phyloP scores from a whole-genome alignment of 129 eudicot genomes.

The Artemisia tridentata region DNA sequence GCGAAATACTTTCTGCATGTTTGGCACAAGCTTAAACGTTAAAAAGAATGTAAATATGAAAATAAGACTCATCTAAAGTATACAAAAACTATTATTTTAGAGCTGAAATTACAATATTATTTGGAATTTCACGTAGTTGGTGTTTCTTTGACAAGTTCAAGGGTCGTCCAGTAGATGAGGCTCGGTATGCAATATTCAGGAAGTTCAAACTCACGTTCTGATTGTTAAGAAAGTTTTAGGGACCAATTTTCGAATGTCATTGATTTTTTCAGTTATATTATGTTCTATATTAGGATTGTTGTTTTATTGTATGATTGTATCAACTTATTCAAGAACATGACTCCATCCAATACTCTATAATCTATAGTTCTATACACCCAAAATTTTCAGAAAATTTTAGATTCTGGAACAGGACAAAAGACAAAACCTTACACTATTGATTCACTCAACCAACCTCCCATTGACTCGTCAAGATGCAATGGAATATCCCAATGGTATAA shows the following conservation, averaged over 20 bases:
- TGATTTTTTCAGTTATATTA: no score
- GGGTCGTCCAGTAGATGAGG: no score
- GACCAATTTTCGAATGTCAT: background rate
- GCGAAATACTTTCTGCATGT: slow-evolving; percentile 67
- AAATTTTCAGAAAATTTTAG: background rate
- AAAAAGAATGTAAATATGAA: background rate
- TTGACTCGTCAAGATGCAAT: slow-evolving; percentile 54
- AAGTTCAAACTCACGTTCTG: background rate
- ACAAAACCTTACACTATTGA: slow-evolving; percentile 58
- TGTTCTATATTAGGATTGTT: no score
- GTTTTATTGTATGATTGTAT: background rate
- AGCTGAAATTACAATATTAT: background rate
- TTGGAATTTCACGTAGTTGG: background rate
- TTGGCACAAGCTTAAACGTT: slow-evolving; percentile 19
- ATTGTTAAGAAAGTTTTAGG: background rate
- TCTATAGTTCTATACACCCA: background rate
- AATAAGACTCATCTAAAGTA: background rate
- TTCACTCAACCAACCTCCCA: slow-evolving; percentile 69
- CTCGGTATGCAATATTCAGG: no score
- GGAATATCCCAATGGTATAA: slow-evolving; percentile 92
- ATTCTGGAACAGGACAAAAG: slow-evolving; percentile 14
- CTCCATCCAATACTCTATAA: background rate
- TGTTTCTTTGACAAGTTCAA: background rate
- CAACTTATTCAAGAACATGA: slow-evolving; percentile 8
- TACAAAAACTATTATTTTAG: background rate